Base-by-base conservation (phyloP, 345 rosid genomes). In the Syzygium aqueum region DNA sequence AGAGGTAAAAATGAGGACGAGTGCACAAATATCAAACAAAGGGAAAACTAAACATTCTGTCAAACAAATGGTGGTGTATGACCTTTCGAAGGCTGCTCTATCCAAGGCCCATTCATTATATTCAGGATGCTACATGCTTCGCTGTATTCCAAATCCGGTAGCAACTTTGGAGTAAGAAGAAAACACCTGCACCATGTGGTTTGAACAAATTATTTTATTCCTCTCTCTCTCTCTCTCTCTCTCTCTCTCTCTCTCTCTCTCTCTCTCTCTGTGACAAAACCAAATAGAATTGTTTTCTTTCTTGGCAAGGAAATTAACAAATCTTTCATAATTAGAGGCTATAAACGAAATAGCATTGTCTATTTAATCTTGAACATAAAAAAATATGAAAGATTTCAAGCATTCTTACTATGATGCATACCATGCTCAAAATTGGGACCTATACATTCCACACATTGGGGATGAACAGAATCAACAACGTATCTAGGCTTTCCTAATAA, bases 31-130 rank as follows among this genome's bases (percentile, higher is more conserved):
- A 46, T 85, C 51, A 56, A 85, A 59, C 12, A 19, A 37, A 54
- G 23, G 33, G 46, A 37, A 43, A 43, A 40, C 67, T 56, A 37
- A 54, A 84, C 43, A 84, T 84, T 84, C 7, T 54, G 30, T 53
- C 7, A 85, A 50, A 61, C 6, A 22, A 25, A 22, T 13, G 63
- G 49, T 3, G 15, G 67, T 53, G 65, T 19, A 61, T 56, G 67
- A 95, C 98, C 98, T 96, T 96, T 88, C 7, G 98, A 93, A 53
- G 99, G 95, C 89, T 93, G 93, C 83, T 92, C 94, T 51, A 96
- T 96, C 98, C 98, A 97, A 51, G 98, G 99, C 21, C 99, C 99
- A 23, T 95, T 97, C 98, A 97, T 95, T 90, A 97, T 95, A 88
- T 95, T 96, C 86, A 97, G 90, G 88, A 96, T 94, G 94, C 98